phyloP scores from a whole-genome alignment of 2,329 filamentous ascomycete genomes.

The Aureobasidium vineae region DNA sequence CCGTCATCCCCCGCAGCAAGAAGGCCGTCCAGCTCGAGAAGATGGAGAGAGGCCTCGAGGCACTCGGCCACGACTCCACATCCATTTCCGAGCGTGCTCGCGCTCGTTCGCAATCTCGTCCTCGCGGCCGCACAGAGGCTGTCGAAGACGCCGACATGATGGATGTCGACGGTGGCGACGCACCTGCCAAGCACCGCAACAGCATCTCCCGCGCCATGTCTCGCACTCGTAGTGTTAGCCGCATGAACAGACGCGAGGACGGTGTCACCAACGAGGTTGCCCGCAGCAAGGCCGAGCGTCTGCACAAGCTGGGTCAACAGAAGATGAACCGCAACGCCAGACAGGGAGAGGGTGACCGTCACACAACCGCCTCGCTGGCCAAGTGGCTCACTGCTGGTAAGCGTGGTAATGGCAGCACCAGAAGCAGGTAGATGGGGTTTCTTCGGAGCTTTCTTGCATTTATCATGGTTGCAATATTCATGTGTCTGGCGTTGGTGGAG shows the following conservation, averaged over 20 bases:
- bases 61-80: constrained; percentile 79
- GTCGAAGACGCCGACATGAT: constrained; percentile 68
- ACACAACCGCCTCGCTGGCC: constrained; percentile 73
- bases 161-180: constrained; percentile 55
- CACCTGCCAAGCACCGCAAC: constrained; percentile 34
- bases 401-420: constrained; percentile 87
- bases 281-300: constrained; percentile 76
- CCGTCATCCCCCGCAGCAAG: constrained; percentile 81
- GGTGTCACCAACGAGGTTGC: constrained; percentile 68
- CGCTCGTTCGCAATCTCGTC: constrained; percentile 66
- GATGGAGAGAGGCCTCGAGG: constrained; percentile 81
- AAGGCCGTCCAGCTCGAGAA: constrained; percentile 79
- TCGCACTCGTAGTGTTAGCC: constrained; percentile 62
- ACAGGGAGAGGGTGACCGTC: constrained; percentile 94
- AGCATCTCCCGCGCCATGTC: constrained; percentile 63
- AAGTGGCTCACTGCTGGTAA: constrained; percentile 96
- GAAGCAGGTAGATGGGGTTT: constrained; percentile 45
- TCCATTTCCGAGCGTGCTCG: constrained; percentile 67
- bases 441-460: neutral
- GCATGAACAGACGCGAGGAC: constrained; percentile 68
- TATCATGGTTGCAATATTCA: constrained; percentile 13
- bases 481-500: constrained; percentile 26
- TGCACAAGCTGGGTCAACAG: constrained; percentile 89
- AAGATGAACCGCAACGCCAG: constrained; percentile 98
- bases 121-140: constrained; percentile 50